Evolutionary conservation across 148 eudicot species (phyloP).

Genomic region (Chenopodium berlandieri): DNA sequence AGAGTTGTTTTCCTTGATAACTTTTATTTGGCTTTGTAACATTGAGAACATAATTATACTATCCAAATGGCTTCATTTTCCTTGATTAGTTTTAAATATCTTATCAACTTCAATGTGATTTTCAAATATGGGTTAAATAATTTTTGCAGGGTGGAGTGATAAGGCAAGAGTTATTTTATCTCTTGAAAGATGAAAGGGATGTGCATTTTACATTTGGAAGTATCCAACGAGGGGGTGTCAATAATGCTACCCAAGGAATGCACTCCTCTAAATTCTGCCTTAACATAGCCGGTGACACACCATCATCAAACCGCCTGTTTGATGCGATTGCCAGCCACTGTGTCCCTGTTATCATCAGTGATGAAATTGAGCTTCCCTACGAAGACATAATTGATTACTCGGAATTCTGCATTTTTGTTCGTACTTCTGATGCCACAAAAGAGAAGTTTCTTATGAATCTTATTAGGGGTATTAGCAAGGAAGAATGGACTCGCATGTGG

Average conservation of each 20-base stretch:
- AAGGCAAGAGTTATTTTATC: constrained; percentile 81
- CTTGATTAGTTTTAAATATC: not conserved
- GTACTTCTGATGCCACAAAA: constrained; percentile 67
- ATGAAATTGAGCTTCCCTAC: constrained; percentile 86
- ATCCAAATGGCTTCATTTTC: not conserved
- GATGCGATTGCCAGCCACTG: constrained; percentile 96
- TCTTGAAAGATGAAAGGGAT: constrained; percentile 70
- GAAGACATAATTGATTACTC: constrained; percentile 88
- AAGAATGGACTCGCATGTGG: constrained; percentile 95
- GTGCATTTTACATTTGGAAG: constrained; percentile 90
- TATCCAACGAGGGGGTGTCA: constrained; percentile 63
- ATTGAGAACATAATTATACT: not conserved
- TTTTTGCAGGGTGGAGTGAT: constrained; percentile 70
- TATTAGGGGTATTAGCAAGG: constrained; percentile 57
- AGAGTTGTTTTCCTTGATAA: not conserved
- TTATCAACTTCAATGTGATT: not conserved
- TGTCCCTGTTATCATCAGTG: constrained; percentile 91
- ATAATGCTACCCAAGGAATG: constrained; percentile 72
- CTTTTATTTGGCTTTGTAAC: not conserved
- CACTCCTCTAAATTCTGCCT: constrained; percentile 90
- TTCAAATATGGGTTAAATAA: constrained; percentile 6
- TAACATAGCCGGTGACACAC: constrained; percentile 96
- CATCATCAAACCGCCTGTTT: constrained; percentile 91
- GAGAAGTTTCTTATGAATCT: constrained; percentile 65
- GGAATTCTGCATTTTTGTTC: constrained; percentile 75